Conservation (phyloP, 2,329 filamentous ascomycete genomes). For the Calonectria pteridis region DNA sequence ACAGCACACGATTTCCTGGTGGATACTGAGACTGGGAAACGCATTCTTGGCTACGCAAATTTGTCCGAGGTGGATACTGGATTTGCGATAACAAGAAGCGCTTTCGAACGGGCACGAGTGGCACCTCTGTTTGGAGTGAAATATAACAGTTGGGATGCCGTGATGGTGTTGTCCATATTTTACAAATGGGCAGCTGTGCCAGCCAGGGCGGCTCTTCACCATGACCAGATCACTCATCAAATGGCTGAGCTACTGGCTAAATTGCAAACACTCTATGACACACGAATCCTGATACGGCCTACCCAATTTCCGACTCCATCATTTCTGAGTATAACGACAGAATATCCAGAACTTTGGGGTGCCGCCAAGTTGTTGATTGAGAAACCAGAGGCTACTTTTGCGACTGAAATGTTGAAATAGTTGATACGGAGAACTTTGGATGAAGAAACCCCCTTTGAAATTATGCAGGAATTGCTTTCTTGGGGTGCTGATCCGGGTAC, state of each 20-base stretch:
- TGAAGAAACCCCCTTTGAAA: neutral
- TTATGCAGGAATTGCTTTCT: neutral
- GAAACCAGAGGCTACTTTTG: neutral
- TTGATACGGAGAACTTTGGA: neutral
- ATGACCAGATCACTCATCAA: neutral
- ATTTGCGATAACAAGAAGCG: neutral
- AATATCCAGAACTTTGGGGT: neutral
- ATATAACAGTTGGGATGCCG: too few relatives aligned
- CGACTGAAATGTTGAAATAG: neutral
- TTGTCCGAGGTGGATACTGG: neutral
- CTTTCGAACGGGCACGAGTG: neutral
- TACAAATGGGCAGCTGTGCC: neutral
- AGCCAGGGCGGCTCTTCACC: neutral
- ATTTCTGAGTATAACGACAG: neutral
- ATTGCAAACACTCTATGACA: neutral
- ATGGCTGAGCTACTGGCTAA: neutral
- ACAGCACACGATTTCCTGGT: conserved; percentile 6
- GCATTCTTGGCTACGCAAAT: neutral
- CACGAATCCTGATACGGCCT: neutral
- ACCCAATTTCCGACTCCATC: neutral
- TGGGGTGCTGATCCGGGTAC: neutral
- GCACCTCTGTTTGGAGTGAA: neutral
- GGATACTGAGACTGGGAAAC: neutral
- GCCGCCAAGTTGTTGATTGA: neutral
- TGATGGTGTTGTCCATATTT: too few relatives aligned